These are phyloP conservation scores for Colletotrichum costaricense DNA, from an alignment of 2,329 filamentous ascomycete genomes.

Conservation along the genomic window DNA sequence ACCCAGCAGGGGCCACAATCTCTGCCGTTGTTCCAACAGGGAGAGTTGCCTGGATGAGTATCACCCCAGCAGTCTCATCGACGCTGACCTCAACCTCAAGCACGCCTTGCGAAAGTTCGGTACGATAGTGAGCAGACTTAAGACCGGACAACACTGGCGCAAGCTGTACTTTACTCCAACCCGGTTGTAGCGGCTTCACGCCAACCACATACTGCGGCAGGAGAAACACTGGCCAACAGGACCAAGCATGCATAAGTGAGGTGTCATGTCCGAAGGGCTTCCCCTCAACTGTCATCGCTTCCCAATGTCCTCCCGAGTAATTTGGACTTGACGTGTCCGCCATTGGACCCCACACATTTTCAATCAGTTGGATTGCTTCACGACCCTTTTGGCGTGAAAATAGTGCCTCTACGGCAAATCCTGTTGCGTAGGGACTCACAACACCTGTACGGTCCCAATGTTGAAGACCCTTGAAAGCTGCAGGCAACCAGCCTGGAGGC, in stretches of 20 bases:
- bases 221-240: slow-evolving; percentile 27
- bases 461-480: slow-evolving; percentile 1
- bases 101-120: neutral
- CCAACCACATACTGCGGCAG: slow-evolving; percentile 24
- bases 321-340: slow-evolving; percentile 2
- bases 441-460: slow-evolving; percentile 16
- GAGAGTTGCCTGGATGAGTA: neutral
- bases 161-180: slow-evolving; percentile 17
- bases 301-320: slow-evolving; percentile 28
- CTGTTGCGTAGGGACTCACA: slow-evolving; percentile 20
- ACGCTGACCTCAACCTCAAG: neutral
- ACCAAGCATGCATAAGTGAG: slow-evolving; percentile 27
- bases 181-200: slow-evolving; percentile 10
- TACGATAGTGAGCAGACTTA: neutral
- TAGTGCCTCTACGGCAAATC: slow-evolving; percentile 28
- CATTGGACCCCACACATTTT: slow-evolving; percentile 20
- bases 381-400: neutral
- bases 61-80: neutral
- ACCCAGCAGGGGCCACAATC: neutral
- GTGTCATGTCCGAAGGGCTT: slow-evolving; percentile 19
- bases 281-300: slow-evolving; percentile 23
- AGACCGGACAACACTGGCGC: slow-evolving; percentile 11
- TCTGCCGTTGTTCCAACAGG: neutral
- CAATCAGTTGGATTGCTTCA: slow-evolving; percentile 10
- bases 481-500: neutral